These are phyloP conservation scores for Penicillium griseofulvum DNA, from an alignment of 2,329 filamentous ascomycete species.

Conservation along the genomic window DNA sequence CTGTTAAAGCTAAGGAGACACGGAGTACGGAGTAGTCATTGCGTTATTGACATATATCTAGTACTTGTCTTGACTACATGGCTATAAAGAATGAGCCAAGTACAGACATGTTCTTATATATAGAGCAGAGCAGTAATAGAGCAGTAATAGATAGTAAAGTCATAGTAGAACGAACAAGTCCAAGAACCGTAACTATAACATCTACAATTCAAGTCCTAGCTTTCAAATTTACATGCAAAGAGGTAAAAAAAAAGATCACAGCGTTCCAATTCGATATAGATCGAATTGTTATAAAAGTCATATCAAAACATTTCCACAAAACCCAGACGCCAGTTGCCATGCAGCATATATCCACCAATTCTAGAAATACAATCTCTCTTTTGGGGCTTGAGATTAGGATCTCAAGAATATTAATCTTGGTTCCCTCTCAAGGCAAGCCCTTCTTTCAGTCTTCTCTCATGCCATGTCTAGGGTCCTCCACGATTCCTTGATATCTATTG, in stretches of 20 bases:
- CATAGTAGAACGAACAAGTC: no score
- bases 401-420: not conserved
- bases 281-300: constrained; percentile 9
- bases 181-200: not conserved
- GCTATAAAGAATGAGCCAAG: not conserved
- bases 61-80: not conserved
- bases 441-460: constrained; percentile 18
- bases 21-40: no score
- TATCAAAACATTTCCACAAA: constrained; percentile 18
- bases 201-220: not conserved
- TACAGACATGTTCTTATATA: not conserved
- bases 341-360: constrained; percentile 31
- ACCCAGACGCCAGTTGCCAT: constrained; percentile 40
- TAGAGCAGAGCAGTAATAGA: no score
- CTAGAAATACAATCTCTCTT: constrained; percentile 24
- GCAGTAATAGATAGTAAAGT: no score
- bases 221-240: not conserved
- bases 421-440: not conserved
- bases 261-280: not conserved
- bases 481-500: constrained; percentile 46
- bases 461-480: constrained; percentile 42
- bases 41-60: no score
- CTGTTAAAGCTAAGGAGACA: not conserved
- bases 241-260: not conserved
- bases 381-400: constrained; percentile 7